Conservation (phyloP, 2,329 filamentous ascomycete genomes). For the Escovopsis weberi region DNA sequence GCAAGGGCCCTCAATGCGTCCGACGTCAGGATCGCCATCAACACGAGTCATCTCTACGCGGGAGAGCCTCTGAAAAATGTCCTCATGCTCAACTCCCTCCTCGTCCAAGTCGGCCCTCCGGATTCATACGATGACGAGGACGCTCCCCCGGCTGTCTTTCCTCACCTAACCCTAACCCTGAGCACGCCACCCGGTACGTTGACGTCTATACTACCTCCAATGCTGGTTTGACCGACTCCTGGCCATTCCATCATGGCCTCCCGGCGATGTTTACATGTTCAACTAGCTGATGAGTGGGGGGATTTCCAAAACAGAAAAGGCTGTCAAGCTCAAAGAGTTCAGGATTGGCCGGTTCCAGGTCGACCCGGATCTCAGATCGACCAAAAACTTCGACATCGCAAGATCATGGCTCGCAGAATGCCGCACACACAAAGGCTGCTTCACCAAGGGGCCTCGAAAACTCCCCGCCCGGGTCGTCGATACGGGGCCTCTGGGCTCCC, state of each 20-base stretch:
- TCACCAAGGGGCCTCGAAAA: not conserved
- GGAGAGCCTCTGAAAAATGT: not conserved
- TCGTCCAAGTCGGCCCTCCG: not conserved
- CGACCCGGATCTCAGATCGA: not conserved
- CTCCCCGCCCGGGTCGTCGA: slow-evolving; percentile 3
- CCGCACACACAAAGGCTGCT: not conserved
- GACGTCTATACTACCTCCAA: not conserved
- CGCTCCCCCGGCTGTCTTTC: not conserved
- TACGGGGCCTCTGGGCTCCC: not conserved
- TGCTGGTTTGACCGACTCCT: no score
- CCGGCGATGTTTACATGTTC: no score
- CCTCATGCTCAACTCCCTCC: not conserved
- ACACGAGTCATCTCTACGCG: not conserved
- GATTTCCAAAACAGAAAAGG: not conserved
- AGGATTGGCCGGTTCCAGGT: not conserved
- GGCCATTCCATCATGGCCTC: no score
- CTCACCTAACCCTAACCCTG: not conserved
- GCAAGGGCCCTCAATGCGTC: not conserved
- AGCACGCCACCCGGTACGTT: not conserved
- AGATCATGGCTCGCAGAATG: not conserved
- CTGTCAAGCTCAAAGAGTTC: not conserved
- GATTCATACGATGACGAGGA: not conserved
- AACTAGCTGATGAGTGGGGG: no score
- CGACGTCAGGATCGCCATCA: slow-evolving; percentile 1
- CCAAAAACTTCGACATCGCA: slow-evolving; percentile 1